phyloP scores from a whole-genome alignment of 495 filamentous ascomycete species.

The Tuber microsphaerosporum region DNA sequence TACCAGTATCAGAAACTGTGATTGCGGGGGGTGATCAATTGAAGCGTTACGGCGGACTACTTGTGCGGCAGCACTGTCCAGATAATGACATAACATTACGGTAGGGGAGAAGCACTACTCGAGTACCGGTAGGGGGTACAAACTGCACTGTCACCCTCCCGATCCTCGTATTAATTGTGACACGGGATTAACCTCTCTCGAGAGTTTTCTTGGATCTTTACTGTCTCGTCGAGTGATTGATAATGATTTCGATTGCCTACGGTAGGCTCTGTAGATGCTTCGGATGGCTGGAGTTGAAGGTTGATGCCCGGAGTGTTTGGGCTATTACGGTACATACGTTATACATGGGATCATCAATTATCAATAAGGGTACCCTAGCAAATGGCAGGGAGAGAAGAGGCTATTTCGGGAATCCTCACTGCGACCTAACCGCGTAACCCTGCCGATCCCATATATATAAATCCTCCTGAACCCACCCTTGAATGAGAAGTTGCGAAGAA shows the following conservation, averaged over 20 bases:
- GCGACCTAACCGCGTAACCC: background rate
- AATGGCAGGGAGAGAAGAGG: background rate
- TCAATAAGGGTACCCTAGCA: background rate
- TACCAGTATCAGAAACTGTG: background rate
- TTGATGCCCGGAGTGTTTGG: background rate
- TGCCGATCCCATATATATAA: conserved; percentile 3
- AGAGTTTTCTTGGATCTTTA: background rate
- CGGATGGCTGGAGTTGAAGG: background rate
- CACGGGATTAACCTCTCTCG: background rate
- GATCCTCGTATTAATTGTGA: background rate
- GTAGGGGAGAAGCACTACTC: background rate
- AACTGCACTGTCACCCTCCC: background rate
- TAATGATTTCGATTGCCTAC: background rate
- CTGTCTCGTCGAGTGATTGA: background rate
- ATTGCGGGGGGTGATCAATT: background rate
- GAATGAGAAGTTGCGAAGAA: background rate
- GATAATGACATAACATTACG: background rate
- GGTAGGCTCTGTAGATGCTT: background rate
- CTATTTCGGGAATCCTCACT: background rate
- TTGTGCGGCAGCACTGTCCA: background rate
- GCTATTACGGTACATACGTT: no score
- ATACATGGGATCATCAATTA: background rate
- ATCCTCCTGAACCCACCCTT: background rate
- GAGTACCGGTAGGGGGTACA: no score
- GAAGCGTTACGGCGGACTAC: background rate